Base-by-base conservation (phyloP, 2,329 filamentous ascomycete genomes). In the Cladosporium sp. region DNA sequence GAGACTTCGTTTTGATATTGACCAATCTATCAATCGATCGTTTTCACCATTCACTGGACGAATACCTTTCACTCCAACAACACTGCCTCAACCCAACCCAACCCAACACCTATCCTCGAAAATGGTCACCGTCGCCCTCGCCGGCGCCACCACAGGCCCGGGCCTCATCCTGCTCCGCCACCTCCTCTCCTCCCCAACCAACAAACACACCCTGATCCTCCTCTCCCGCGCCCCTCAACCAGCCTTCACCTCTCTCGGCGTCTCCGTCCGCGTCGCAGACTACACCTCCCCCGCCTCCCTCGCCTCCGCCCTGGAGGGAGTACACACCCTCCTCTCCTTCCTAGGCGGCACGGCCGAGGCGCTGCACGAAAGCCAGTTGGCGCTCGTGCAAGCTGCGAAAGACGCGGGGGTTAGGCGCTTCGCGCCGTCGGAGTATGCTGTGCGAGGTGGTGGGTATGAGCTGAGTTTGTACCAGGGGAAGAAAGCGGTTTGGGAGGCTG, bases 351-450 rank as follows among this genome's bases (percentile, higher is more conserved):
- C 41, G 12, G 58, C 54, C 13, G 15, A 22, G 18, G 38, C 45
- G 4, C 43, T 45, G 13, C 30, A 19, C 20, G 41, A 57, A 2
- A 64, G 73, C 1, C 80, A 82, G 58, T 67, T 70, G 29, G 67
- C 66, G 7, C 66, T 84, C 37, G 70, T 85, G 42, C 74, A 81
- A 19, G 83, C 80, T 0, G 76, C 80, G 17, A 68, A 79, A 36
- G 75, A 76, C 6, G 80, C 80, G 0, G 79, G 80, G 0, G 81
- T 85, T 6, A 77, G 77, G 56, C 74, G 80, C 8, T 84, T 80
- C 58, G 72, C 82, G 0, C 80, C 81, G 1, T 79, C 76, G 39
- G 83, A 86, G 55, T 85, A 74, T 55, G 74, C 62, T 2, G 51
- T 55, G 4, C 32, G 27, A 2, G 51, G 50, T 4, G 58, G 62